phyloP scores from a whole-genome alignment of 345 rosid genomes.

The Tarenaya hassleriana region DNA sequence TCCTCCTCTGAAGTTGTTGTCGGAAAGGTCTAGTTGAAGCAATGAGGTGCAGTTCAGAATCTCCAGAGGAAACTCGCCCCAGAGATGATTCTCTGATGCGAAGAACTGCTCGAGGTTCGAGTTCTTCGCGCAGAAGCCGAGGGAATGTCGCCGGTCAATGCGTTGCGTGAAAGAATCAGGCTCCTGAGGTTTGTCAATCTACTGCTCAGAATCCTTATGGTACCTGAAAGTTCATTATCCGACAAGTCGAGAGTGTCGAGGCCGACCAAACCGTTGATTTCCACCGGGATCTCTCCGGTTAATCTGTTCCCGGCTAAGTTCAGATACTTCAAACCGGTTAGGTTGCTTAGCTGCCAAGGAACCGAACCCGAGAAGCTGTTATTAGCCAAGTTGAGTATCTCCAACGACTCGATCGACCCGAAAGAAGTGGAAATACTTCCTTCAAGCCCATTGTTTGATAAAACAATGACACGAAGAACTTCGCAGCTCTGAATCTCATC shows the following conservation, averaged over 20 bases:
- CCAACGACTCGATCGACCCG: constrained; percentile 47
- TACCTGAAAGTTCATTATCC: constrained; percentile 57
- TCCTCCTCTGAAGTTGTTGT: constrained; percentile 47
- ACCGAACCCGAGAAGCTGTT: constrained; percentile 64
- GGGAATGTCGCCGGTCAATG: constrained; percentile 49
- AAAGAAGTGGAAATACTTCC: constrained; percentile 54
- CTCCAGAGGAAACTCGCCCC: constrained; percentile 58
- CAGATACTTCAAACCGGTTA: constrained; percentile 49
- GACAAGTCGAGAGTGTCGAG: constrained; percentile 64
- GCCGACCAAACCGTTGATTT: constrained; percentile 42
- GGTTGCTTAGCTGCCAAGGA: constrained; percentile 52
- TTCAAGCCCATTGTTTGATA: constrained; percentile 56
- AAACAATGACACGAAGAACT: constrained; percentile 44
- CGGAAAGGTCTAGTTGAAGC: constrained; percentile 50
- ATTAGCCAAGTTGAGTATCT: constrained; percentile 55
- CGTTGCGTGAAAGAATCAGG: constrained; percentile 45
- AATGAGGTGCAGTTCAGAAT: constrained; percentile 55
- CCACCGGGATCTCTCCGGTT: constrained; percentile 49
- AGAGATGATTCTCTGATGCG: constrained; percentile 46
- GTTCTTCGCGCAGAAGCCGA: constrained; percentile 45
- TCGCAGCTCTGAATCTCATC: constrained; percentile 41
- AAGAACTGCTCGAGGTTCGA: constrained; percentile 45
- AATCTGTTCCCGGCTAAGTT: constrained; percentile 51
- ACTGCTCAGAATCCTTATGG: constrained; percentile 34
- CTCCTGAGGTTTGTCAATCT: constrained; percentile 38